Conservation (phyloP, 176 grass and related monocot species). For the Hordeum marinum region DNA sequence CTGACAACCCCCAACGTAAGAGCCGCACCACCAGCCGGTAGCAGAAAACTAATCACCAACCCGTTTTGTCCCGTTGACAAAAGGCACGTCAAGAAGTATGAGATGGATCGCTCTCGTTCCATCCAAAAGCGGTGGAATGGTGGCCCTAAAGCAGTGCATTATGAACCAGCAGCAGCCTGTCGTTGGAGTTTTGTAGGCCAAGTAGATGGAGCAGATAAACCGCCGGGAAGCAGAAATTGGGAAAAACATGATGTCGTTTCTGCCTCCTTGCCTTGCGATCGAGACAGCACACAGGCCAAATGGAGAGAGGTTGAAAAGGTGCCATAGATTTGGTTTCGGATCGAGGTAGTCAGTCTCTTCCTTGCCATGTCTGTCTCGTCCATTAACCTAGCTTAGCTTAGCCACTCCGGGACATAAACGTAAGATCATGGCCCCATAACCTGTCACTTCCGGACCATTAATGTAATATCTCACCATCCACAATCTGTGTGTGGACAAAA, state of each 20-base stretch:
- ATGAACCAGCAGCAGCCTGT: conserved; percentile 2
- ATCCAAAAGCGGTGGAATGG: neutral
- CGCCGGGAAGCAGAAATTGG: neutral
- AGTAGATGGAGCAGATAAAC: conserved; percentile 37
- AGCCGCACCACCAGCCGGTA: neutral
- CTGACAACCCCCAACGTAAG: neutral
- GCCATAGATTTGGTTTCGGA: neutral
- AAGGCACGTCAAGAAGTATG: neutral
- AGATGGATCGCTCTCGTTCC: neutral
- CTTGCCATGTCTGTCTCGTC: neutral
- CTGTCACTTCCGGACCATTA: neutral
- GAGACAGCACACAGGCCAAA: conserved; percentile 4
- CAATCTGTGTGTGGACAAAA: neutral
- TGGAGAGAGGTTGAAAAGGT: neutral
- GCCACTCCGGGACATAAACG: neutral
- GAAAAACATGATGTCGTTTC: neutral
- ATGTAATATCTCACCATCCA: neutral
- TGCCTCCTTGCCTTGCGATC: neutral
- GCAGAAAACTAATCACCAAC: neutral
- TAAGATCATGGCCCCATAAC: conserved; percentile 7
- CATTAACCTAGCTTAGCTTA: neutral
- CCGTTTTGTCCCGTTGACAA: neutral
- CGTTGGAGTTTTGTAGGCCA: neutral
- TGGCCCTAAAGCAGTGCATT: neutral
- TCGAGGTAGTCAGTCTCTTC: neutral